Conservation (phyloP, 805 yeast species). For the Suhomyces xylopsoci region DNA sequence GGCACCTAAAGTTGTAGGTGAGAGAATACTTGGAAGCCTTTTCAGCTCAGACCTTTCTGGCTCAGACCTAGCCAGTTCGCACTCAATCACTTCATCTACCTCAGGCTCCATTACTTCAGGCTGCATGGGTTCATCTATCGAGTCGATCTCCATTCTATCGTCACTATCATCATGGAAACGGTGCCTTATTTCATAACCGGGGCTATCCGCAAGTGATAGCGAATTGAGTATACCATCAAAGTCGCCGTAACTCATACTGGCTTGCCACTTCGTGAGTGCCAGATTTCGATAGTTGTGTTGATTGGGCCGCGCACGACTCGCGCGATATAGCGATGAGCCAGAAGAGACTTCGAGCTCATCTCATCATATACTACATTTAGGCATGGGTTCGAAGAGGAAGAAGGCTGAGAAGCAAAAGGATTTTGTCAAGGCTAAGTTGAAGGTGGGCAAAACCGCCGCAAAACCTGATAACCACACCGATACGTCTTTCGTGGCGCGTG, state of each 20-base stretch:
- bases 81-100: not conserved
- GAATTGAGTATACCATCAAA: constrained; percentile 22
- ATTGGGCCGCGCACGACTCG: not conserved
- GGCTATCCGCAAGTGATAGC: constrained; percentile 22
- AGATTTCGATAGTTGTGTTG: not conserved
- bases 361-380: not conserved
- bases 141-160: constrained; percentile 20
- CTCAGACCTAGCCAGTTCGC: not conserved
- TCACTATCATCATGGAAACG: constrained; percentile 6
- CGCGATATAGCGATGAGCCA: not conserved
- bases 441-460: constrained; percentile 80
- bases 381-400: constrained; percentile 46
- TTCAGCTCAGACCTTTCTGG: constrained; percentile 1
- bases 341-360: not conserved
- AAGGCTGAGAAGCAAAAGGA: constrained; percentile 67
- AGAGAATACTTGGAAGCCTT: constrained; percentile 18
- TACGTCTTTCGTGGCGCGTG: constrained; percentile 75
- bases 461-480: constrained; percentile 77
- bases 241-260: constrained; percentile 8
- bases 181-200: not conserved
- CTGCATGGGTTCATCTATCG: not conserved
- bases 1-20: constrained; percentile 43
- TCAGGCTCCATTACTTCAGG: not conserved
- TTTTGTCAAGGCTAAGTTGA: constrained; percentile 72
- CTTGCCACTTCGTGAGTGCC: not conserved